Percentiles rank a stretch among this genome's conserved stretches.
phyloP scores from a whole-genome alignment of 179 eudicot species.

The Heliamphora pulchella region DNA sequence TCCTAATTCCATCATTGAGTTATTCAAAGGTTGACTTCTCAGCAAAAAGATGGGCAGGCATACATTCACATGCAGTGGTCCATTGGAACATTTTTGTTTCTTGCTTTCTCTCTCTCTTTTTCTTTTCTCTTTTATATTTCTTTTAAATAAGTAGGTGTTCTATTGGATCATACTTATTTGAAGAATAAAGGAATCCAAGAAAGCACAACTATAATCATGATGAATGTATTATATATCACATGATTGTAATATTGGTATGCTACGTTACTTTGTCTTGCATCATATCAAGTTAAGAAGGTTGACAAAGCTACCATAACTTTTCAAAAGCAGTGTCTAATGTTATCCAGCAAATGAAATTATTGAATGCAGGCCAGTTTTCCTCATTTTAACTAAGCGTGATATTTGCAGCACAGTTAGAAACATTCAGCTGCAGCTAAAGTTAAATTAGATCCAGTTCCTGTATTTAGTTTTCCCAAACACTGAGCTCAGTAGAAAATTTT shows the following conservation, averaged over 20 bases:
- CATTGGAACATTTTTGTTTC: background rate
- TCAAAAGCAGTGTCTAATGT: background rate
- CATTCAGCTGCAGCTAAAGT: background rate
- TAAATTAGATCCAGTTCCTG: slow-evolving; percentile 6
- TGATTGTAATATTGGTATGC: background rate
- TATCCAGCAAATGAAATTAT: background rate
- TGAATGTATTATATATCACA: background rate
- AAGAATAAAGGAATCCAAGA: background rate
- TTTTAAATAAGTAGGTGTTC: no score
- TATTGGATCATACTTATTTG: background rate
- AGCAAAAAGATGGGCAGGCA: background rate
- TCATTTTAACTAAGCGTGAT: background rate
- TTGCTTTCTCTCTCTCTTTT: background rate
- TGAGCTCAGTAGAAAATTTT: background rate
- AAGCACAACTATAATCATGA: background rate
- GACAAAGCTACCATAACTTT: background rate
- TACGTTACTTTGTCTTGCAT: background rate
- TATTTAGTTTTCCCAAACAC: background rate
- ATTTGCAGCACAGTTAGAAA: background rate
- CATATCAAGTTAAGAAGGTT: background rate
- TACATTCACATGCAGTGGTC: background rate
- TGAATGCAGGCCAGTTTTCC: background rate
- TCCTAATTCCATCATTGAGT: background rate
- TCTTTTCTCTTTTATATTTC: no score
- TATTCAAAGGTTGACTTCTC: background rate